Evolutionary conservation across 345 rosid species (phyloP), one percentile per base, ranked within the genome.

Genomic region (Moringa oleifera): DNA sequence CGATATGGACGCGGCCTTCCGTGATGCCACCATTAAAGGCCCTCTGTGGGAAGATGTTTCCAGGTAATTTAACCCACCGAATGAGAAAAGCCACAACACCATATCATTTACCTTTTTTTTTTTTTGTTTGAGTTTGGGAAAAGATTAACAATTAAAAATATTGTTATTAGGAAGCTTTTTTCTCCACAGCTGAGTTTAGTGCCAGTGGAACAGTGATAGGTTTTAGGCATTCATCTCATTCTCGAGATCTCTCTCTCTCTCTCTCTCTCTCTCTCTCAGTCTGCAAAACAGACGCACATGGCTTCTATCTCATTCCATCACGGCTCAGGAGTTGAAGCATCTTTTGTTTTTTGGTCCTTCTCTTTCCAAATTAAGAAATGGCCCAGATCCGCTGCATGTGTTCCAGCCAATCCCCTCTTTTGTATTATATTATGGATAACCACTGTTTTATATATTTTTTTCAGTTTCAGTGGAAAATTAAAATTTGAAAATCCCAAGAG

Each of bases 21-120:
- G 87, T 20, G 96, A 89, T 59, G 89, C 98, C 72, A 75, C 91
- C 68, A 80, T 86, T 56, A 91, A 91, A 72, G 92, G 87, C 61
- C 96, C 96, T 37, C 87, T 91, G 8, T 91, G 98, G 98, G 98
- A 89, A 71, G 89, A 86, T 46, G 86, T 91, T 41, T 89, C 98
- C 68, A 86, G 96, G 98, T 91, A 68, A 52, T 24, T n/a, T n/a
- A n/a, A n/a, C n/a, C n/a, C n/a, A n/a, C n/a, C n/a, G n/a, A n/a
- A n/a, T n/a, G n/a, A n/a, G n/a, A n/a, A n/a, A n/a, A n/a, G n/a
- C n/a, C n/a, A n/a, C n/a, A n/a, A n/a, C n/a, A n/a, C n/a, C n/a
- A n/a, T n/a, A 28, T 68, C 57, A 23, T 67, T 11, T 18, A 10
- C n/a, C 13, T 22, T 57, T 33, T 49, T 6, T 18, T 59, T 53